phyloP scores from a whole-genome alignment of 2,329 filamentous ascomycete genomes.

The Aureobasidium uvarum region DNA sequence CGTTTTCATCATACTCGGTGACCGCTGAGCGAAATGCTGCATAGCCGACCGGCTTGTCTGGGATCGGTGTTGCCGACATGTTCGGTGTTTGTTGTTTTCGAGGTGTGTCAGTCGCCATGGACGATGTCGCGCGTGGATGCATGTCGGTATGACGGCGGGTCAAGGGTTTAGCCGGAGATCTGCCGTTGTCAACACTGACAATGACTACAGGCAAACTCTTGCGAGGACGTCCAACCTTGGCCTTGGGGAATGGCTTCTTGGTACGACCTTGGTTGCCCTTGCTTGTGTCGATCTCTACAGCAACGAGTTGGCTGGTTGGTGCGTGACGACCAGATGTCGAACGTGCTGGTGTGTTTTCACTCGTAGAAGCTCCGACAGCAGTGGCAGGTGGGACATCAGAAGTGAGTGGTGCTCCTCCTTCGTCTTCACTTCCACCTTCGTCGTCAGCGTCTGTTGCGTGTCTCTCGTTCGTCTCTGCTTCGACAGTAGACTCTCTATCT shows the following conservation, averaged over 20 bases:
- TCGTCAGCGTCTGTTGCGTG: conserved; percentile 40
- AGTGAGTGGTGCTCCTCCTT: conserved; percentile 13
- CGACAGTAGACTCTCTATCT: conserved; percentile 36
- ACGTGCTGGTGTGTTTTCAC: conserved; percentile 1
- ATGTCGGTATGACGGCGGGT: neutral
- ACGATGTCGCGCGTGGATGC: neutral
- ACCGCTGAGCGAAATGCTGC: conserved; percentile 42
- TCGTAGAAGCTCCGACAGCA: neutral
- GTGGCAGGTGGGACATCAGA: neutral
- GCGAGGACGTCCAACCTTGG: neutral
- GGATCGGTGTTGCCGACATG: conserved; percentile 10
- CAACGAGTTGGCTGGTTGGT: conserved; percentile 6
- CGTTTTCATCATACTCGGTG: conserved; percentile 35
- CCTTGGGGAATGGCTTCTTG: conserved; percentile 18
- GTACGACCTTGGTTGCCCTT: neutral
- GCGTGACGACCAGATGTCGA: neutral
- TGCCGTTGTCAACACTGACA: neutral
- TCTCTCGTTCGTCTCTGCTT: conserved; percentile 36
- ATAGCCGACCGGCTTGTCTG: conserved; percentile 40
- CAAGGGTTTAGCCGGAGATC: conserved; percentile 9
- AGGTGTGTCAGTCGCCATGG: conserved; percentile 1
- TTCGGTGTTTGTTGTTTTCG: conserved; percentile 7
- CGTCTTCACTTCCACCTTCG: conserved; percentile 34
- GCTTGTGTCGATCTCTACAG: conserved; percentile 7
- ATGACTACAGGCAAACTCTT: conserved; percentile 2